Evolutionary conservation across 495 filamentous ascomycete genomes (phyloP).

Genomic region (Talaromyces ruber): DNA sequence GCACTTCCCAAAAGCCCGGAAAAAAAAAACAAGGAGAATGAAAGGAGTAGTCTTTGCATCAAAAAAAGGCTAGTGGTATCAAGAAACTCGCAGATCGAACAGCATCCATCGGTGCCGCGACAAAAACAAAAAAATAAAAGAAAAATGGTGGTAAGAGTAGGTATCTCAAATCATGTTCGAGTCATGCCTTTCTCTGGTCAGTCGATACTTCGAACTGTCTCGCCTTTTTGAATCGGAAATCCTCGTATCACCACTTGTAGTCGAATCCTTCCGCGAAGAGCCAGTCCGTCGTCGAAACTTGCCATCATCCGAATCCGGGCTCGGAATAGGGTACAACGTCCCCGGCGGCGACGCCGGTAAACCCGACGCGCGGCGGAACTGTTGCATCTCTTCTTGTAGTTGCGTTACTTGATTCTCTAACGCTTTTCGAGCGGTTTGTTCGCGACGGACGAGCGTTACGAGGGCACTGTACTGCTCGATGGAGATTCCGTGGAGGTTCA

Average conservation of each 20-base stretch:
- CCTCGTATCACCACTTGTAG: neutral
- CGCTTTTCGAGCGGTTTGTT: constrained; percentile 45
- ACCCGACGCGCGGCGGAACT: constrained; percentile 27
- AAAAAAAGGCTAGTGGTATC: neutral
- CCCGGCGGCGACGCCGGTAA: constrained; percentile 8
- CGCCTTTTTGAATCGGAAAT: neutral
- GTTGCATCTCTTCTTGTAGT: constrained; percentile 43
- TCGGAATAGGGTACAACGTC: constrained; percentile 30
- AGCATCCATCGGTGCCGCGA: neutral
- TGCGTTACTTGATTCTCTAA: constrained; percentile 43
- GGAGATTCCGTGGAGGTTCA: constrained; percentile 33
- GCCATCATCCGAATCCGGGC: constrained; percentile 23
- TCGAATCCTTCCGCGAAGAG: neutral
- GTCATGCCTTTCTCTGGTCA: neutral
- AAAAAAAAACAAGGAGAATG: neutral
- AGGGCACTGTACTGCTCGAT: constrained; percentile 50
- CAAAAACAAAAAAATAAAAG: neutral
- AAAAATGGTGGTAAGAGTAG: neutral
- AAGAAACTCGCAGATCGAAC: neutral
- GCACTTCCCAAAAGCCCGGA: neutral
- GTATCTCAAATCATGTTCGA: constrained; percentile 5
- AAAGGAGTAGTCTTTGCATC: neutral
- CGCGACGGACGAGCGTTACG: constrained; percentile 44
- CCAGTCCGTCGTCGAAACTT: neutral
- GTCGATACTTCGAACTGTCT: neutral